These are phyloP conservation scores for Aspergillus taichungensis DNA, from an alignment of 495 filamentous ascomycete genomes.

Conservation along the genomic window DNA sequence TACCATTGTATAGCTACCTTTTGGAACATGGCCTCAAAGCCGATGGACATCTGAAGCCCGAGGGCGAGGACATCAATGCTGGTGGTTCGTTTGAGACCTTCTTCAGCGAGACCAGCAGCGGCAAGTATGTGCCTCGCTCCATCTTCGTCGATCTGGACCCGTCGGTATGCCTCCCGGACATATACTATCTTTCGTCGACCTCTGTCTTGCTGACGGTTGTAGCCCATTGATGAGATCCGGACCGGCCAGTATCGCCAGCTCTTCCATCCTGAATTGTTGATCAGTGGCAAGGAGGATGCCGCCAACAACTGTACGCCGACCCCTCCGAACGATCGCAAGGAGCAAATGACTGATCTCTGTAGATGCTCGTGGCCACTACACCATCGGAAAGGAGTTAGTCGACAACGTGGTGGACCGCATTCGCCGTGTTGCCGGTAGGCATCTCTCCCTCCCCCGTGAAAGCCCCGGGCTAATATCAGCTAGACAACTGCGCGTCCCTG, in stretches of 20 bases:
- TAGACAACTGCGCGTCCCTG: constrained; percentile 84
- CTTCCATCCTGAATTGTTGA: constrained; percentile 81
- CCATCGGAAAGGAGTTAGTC: constrained; percentile 84
- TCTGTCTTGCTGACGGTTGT: constrained; percentile 10
- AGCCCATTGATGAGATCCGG: constrained; percentile 86
- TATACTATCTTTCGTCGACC: background rate
- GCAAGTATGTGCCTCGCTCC: constrained; percentile 86
- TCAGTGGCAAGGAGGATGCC: constrained; percentile 89
- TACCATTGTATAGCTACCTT: constrained; percentile 54
- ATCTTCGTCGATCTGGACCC: constrained; percentile 88
- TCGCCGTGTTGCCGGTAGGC: constrained; percentile 67
- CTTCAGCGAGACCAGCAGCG: constrained; percentile 77
- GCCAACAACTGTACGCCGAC: constrained; percentile 68
- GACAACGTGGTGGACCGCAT: constrained; percentile 78
- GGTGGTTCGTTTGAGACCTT: constrained; percentile 79
- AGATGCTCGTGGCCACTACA: constrained; percentile 90
- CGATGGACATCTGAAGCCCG: constrained; percentile 63
- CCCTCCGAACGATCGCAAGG: background rate
- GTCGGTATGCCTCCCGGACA: constrained; percentile 41
- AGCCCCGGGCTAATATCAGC: constrained; percentile 10
- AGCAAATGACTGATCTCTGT: constrained; percentile 16
- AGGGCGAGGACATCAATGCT: constrained; percentile 49
- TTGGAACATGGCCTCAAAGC: constrained; percentile 80
- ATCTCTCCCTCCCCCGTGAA: background rate
- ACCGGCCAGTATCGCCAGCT: constrained; percentile 75